Conservation (phyloP, 306 rosid species). For the Acacia confusa region DNA sequence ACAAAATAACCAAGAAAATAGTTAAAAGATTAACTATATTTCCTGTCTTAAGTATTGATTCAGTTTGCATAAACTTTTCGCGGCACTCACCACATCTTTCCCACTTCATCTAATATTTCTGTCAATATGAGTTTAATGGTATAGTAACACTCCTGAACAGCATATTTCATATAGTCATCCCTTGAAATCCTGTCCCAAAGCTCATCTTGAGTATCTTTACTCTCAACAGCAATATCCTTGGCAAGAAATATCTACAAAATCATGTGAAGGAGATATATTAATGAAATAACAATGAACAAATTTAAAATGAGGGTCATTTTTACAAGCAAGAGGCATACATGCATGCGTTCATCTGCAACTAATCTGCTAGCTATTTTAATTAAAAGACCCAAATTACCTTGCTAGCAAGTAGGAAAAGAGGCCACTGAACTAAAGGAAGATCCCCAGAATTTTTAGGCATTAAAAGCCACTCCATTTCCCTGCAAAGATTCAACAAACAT, state of each 20-base stretch:
- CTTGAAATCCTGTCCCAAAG: constrained; percentile 86
- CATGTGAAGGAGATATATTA: constrained; percentile 6
- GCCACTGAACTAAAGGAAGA: constrained; percentile 92
- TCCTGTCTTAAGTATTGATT: constrained; percentile 11
- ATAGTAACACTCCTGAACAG: constrained; percentile 88
- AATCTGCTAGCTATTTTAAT: background rate
- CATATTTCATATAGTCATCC: constrained; percentile 92
- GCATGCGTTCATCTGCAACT: background rate
- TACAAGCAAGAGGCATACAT: constrained; percentile 1
- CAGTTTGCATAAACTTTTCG: constrained; percentile 2
- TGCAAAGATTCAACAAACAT: constrained; percentile 25
- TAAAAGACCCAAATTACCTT: constrained; percentile 53
- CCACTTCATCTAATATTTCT: constrained; percentile 72
- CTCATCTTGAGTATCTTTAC: constrained; percentile 69
- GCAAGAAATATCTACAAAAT: constrained; percentile 76
- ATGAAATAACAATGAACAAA: constrained; percentile 22
- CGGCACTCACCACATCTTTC: constrained; percentile 73
- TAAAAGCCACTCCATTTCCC: constrained; percentile 85
- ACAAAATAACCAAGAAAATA: constrained; percentile 22
- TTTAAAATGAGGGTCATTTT: background rate
- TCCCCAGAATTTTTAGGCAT: constrained; percentile 80
- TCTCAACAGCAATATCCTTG: constrained; percentile 81
- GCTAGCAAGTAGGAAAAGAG: constrained; percentile 98
- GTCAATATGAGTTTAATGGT: constrained; percentile 62
- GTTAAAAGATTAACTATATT: constrained; percentile 3